These are phyloP conservation scores for Platanthera zijinensis DNA, from an alignment of 106 monocot species.

Conservation along the genomic window DNA sequence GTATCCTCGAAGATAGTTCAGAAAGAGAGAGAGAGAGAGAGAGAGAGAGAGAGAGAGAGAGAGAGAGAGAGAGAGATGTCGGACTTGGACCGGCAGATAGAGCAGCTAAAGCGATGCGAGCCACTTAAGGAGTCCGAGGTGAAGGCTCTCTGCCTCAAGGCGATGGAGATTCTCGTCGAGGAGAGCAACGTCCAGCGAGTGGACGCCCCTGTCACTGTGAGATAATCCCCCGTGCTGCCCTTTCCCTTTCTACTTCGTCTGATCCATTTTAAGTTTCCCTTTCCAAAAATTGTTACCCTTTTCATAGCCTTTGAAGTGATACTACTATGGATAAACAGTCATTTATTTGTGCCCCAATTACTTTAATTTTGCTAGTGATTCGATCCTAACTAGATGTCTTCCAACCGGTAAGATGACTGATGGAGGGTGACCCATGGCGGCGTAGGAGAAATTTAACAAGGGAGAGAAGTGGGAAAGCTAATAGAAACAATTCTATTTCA, in stretches of 20 bases:
- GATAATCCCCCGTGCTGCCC: not conserved
- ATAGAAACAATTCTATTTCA: too few relatives aligned
- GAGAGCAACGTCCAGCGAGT: slow-evolving; percentile 98
- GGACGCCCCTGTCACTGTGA: slow-evolving; percentile 95
- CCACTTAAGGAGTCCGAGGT: slow-evolving; percentile 89
- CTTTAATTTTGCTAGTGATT: too few relatives aligned
- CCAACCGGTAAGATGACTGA: too few relatives aligned
- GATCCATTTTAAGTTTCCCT: not conserved
- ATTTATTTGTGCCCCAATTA: too few relatives aligned
- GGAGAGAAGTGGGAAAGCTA: too few relatives aligned
- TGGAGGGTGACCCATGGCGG: too few relatives aligned
- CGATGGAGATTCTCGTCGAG: slow-evolving; percentile 99
- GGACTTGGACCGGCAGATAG: slow-evolving; percentile 94
- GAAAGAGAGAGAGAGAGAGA: not conserved
- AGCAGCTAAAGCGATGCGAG: slow-evolving; percentile 97
- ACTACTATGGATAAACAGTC: too few relatives aligned
- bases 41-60: slow-evolving; percentile 2
- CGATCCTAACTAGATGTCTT: too few relatives aligned
- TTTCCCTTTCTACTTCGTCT: not conserved
- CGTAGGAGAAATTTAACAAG: too few relatives aligned
- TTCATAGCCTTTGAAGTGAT: too few relatives aligned
- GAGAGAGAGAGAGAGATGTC: slow-evolving; percentile 34
- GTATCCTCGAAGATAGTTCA: not conserved
- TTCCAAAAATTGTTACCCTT: too few relatives aligned
- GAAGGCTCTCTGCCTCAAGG: slow-evolving; percentile 90